Conservation (phyloP, 306 rosid genomes). For the Cucumis cinereus region DNA sequence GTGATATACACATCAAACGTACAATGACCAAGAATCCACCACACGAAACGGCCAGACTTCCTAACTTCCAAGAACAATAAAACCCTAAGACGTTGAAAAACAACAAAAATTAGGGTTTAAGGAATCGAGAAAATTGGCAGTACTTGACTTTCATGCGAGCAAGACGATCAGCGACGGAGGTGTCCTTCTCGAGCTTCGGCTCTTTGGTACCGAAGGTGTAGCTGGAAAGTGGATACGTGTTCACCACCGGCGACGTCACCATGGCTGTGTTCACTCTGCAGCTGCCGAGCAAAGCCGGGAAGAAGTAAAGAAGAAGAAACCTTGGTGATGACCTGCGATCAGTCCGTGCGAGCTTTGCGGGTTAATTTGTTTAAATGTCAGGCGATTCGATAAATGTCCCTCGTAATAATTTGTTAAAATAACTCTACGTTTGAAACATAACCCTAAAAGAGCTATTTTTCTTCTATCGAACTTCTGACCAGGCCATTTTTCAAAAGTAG, state of each 20-base stretch:
- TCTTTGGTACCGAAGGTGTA: conserved; percentile 99
- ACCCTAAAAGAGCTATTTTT: no score
- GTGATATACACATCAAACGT: not conserved
- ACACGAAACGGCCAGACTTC: not conserved
- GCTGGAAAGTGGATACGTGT: conserved; percentile 92
- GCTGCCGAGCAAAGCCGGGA: not conserved
- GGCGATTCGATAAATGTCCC: not conserved
- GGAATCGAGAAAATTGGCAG: not conserved
- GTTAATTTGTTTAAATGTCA: not conserved
- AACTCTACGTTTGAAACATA: not conserved
- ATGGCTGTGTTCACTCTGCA: conserved; percentile 19
- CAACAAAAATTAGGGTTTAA: not conserved
- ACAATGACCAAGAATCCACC: not conserved
- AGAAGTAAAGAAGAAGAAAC: not conserved
- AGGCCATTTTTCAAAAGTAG: no score
- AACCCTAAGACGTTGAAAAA: not conserved
- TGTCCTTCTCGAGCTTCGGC: conserved; percentile 98
- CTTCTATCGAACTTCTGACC: no score
- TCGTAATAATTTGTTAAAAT: not conserved
- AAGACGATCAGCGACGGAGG: conserved; percentile 98
- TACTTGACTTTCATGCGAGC: conserved; percentile 99
- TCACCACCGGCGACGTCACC: conserved; percentile 76
- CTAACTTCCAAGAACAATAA: not conserved
- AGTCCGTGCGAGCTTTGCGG: not conserved
- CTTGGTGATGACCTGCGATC: not conserved